Percentiles rank a stretch among this genome's conserved stretches.
phyloP scores from a whole-genome alignment of 345 rosid genomes.

The Jatropha curcas region DNA sequence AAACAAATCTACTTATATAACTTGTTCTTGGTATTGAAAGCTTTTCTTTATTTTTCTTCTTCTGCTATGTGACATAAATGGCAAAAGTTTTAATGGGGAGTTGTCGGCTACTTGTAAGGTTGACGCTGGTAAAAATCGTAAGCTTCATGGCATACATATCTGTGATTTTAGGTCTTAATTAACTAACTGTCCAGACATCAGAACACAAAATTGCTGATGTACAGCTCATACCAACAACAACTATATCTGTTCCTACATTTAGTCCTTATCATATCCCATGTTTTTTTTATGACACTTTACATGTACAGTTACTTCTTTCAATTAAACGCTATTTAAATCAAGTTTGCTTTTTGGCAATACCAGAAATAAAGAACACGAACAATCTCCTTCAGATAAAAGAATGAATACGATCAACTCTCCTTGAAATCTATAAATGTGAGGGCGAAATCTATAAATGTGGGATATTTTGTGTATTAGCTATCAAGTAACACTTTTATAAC shows the following conservation, averaged over 20 bases:
- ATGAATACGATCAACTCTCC: too few species aligned
- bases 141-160: slow-evolving; percentile 5
- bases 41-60: neutral
- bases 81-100: neutral
- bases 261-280: slow-evolving; percentile 31
- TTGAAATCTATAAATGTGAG: too few species aligned
- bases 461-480: too few species aligned
- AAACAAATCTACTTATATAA: too few species aligned
- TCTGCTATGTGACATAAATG: neutral
- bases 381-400: too few species aligned
- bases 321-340: neutral
- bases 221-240: neutral
- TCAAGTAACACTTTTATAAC: too few species aligned
- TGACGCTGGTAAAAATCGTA: neutral
- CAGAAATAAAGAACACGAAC: too few species aligned
- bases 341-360: too few species aligned
- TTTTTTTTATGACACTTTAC: slow-evolving; percentile 21
- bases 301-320: neutral
- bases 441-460: too few species aligned
- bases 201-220: neutral
- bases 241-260: neutral
- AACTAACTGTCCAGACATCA: too few species aligned
- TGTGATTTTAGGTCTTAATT: neutral
- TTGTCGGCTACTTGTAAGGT: slow-evolving; percentile 9
- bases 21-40: neutral